These are phyloP conservation scores for Aspergillus sp. DNA, from an alignment of 2,329 filamentous ascomycete genomes.

Conservation along the genomic window DNA sequence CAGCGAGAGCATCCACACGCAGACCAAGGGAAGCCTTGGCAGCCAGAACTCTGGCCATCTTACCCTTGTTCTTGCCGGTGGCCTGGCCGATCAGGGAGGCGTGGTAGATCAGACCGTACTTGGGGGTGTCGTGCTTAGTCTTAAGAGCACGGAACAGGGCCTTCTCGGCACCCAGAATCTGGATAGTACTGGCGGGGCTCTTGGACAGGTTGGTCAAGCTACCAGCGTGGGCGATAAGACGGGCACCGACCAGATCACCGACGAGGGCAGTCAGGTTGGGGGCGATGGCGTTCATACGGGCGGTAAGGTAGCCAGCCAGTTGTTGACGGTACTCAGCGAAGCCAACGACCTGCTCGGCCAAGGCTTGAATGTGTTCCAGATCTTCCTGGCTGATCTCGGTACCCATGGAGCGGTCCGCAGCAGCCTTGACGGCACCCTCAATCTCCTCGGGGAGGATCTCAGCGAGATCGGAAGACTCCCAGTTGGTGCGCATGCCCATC, in stretches of 20 bases:
- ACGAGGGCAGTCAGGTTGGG: slow-evolving; percentile 93
- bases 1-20: slow-evolving; percentile 84
- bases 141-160: slow-evolving; percentile 96
- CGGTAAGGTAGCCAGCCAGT: slow-evolving; percentile 84
- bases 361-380: slow-evolving; percentile 84
- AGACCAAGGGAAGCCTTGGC: slow-evolving; percentile 91
- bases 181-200: slow-evolving; percentile 90
- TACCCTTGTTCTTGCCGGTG: slow-evolving; percentile 97
- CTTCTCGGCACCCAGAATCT: slow-evolving; percentile 98
- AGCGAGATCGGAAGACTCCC: slow-evolving; percentile 73
- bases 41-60: slow-evolving; percentile 94
- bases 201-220: slow-evolving; percentile 95
- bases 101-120: slow-evolving; percentile 95
- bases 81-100: slow-evolving; percentile 94
- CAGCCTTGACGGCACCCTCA: slow-evolving; percentile 85
- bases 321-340: slow-evolving; percentile 89
- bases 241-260: slow-evolving; percentile 89
- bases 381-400: slow-evolving; percentile 94
- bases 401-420: slow-evolving; percentile 96
- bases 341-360: slow-evolving; percentile 89
- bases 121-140: slow-evolving; percentile 98
- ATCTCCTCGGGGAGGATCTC: slow-evolving; percentile 95
- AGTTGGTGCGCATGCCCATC: slow-evolving; percentile 85
- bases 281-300: slow-evolving; percentile 94
- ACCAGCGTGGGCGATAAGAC: slow-evolving; percentile 91